phyloP scores from a whole-genome alignment of 164 flowering plant species.

The Vitis vinifera region DNA sequence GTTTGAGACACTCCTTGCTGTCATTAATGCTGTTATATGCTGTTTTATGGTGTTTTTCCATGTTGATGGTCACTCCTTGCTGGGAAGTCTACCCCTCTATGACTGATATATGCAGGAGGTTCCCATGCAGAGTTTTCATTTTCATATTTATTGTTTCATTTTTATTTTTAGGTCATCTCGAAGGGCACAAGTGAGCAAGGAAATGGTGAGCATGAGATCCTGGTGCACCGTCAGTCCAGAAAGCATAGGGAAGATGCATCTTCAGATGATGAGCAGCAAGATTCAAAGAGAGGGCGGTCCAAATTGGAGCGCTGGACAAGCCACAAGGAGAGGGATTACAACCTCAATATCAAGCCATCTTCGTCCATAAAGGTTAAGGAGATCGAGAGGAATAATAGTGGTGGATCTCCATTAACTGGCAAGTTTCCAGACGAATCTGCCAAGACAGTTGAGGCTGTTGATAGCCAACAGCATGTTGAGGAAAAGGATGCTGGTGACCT shows the following conservation, averaged over 20 bases:
- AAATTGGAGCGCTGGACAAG: constrained; percentile 92
- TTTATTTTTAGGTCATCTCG: constrained; percentile 20
- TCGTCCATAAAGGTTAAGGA: constrained; percentile 53
- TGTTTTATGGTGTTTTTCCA: background rate
- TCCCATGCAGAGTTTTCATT: constrained; percentile 22
- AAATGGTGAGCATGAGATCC: constrained; percentile 27
- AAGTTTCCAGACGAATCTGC: constrained; percentile 36
- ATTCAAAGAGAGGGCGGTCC: constrained; percentile 76
- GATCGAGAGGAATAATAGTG: constrained; percentile 31
- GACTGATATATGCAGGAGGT: background rate
- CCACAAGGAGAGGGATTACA: constrained; percentile 73
- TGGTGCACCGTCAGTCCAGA: constrained; percentile 34
- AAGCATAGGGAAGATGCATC: constrained; percentile 63
- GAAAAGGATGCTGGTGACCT: constrained; percentile 38
- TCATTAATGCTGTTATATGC: background rate
- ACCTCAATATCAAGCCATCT: constrained; percentile 36
- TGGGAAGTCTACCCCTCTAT: background rate
- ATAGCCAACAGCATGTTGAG: constrained; percentile 33
- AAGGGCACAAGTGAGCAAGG: constrained; percentile 32
- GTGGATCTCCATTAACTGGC: constrained; percentile 29
- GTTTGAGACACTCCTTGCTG: background rate
- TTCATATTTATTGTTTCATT: constrained; percentile 7
- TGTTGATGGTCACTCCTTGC: background rate
- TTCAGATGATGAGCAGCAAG: constrained; percentile 70
- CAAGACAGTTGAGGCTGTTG: constrained; percentile 32